A percentile compares a stretch with the other conserved stretches of the same genome.
phyloP scores from a whole-genome alignment of 2,329 filamentous ascomycete species.

The Aspergillus sp. region DNA sequence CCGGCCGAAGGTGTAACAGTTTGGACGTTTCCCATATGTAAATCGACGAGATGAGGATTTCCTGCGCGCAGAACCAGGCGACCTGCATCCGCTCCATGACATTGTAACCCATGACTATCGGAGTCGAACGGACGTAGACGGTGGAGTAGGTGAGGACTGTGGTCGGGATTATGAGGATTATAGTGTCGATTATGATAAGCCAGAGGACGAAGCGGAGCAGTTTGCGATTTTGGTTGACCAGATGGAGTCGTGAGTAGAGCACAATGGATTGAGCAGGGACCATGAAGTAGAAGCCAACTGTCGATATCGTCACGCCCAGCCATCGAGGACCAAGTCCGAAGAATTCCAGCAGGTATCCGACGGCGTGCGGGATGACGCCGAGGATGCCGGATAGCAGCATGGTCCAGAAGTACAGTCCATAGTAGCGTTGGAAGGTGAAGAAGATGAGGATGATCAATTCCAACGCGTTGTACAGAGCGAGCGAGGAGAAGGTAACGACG shows the following conservation, averaged over 20 bases:
- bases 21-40: slow-evolving; percentile 55
- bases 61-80: slow-evolving; percentile 45
- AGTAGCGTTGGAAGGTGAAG: slow-evolving; percentile 36
- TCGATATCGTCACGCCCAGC: slow-evolving; percentile 41
- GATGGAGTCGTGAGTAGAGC: slow-evolving; percentile 61
- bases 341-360: slow-evolving; percentile 43
- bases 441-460: slow-evolving; percentile 41
- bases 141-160: slow-evolving; percentile 54
- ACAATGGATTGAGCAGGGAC: slow-evolving; percentile 63
- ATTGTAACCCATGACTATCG: slow-evolving; percentile 41
- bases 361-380: slow-evolving; percentile 36
- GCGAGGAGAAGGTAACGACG: slow-evolving; percentile 36
- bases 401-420: slow-evolving; percentile 44
- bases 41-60: slow-evolving; percentile 48
- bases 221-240: slow-evolving; percentile 53
- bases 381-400: slow-evolving; percentile 36
- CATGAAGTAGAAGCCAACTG: slow-evolving; percentile 59
- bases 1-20: slow-evolving; percentile 37
- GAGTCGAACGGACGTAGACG: slow-evolving; percentile 23
- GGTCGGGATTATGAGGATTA: slow-evolving; percentile 54
- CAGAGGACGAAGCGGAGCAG: slow-evolving; percentile 52
- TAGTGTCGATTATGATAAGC: slow-evolving; percentile 58
- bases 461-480: slow-evolving; percentile 50
- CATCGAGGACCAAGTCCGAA: slow-evolving; percentile 35
- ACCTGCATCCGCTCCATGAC: slow-evolving; percentile 46